Percentiles rank a stretch among this genome's conserved stretches.
These are phyloP conservation scores for Gnomoniopsis sp. DNA, from an alignment of 2,329 filamentous ascomycete species.

Conservation along the genomic window DNA sequence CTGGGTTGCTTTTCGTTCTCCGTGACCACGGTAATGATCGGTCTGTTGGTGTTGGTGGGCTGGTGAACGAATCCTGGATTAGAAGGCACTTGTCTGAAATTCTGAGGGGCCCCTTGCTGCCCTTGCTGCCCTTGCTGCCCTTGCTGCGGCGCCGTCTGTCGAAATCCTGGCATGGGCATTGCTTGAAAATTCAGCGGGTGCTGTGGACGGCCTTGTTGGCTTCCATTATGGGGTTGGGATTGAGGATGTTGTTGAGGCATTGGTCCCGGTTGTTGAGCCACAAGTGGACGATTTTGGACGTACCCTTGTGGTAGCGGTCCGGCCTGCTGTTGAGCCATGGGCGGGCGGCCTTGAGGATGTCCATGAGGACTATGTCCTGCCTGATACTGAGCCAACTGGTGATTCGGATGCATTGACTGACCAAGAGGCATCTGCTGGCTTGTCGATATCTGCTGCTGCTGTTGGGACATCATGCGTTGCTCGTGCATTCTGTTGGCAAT, in stretches of 20 bases:
- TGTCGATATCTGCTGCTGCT: neutral
- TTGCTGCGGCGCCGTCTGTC: neutral
- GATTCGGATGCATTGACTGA: neutral
- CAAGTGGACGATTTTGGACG: neutral
- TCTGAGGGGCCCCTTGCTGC: neutral
- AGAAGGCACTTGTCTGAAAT: neutral
- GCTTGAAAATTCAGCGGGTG: neutral
- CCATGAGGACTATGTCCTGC: neutral
- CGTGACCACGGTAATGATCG: neutral
- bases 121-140: neutral
- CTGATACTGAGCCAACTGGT: conserved; percentile 2
- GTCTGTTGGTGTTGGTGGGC: neutral
- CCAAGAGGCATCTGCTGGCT: neutral
- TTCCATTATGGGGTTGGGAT: neutral
- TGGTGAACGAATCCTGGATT: neutral
- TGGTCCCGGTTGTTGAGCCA: neutral
- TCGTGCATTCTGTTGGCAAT: neutral
- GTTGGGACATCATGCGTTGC: neutral
- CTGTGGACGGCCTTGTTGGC: neutral
- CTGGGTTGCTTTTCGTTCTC: neutral
- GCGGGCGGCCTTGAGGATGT: neutral
- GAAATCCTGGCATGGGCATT: neutral
- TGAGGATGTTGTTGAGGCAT: neutral
- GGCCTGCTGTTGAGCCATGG: neutral
- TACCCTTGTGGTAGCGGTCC: neutral